These are phyloP conservation scores for Lactifluus rugatus DNA, from an alignment of 768 basidiomycete species.

Conservation along the genomic window DNA sequence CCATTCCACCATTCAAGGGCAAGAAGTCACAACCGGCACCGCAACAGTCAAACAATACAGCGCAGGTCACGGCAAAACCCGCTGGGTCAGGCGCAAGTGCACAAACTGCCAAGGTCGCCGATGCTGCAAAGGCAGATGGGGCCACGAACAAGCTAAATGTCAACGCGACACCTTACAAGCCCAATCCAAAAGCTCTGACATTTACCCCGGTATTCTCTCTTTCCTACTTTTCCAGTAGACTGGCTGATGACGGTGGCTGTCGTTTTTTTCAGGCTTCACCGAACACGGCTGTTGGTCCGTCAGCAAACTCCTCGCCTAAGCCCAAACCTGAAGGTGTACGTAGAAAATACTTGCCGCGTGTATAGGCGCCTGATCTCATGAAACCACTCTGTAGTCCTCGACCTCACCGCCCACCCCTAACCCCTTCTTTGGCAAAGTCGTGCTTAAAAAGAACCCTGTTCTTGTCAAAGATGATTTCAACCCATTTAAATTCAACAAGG, in stretches of 20 bases:
- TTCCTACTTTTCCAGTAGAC: neutral
- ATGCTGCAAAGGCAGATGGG: conserved; percentile 39
- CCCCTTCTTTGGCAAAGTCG: conserved; percentile 82
- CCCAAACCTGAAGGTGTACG: conserved; percentile 23
- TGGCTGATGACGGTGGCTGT: conserved; percentile 6
- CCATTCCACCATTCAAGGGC: conserved; percentile 88
- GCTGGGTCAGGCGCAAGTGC: conserved; percentile 22
- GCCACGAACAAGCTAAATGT: conserved; percentile 67
- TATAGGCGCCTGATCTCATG: neutral
- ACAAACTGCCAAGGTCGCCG: conserved; percentile 19
- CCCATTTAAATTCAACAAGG: conserved; percentile 84
- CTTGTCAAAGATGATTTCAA: conserved; percentile 97
- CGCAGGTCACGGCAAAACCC: conserved; percentile 24
- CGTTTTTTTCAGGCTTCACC: conserved; percentile 25
- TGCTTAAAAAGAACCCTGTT: conserved; percentile 68
- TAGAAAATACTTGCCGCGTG: neutral
- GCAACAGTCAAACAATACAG: conserved; percentile 27
- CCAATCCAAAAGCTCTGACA: conserved; percentile 68
- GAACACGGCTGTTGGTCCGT: conserved; percentile 22
- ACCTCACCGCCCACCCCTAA: conserved; percentile 46
- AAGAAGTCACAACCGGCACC: conserved; percentile 23
- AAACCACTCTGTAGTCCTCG: neutral
- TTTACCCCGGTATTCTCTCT: conserved; percentile 54
- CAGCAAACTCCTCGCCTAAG: conserved; percentile 18
- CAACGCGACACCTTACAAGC: conserved; percentile 85